Evolutionary conservation across 495 filamentous ascomycete genomes (phyloP).

Genomic region (Hyphodiscus hymeniophilus): DNA sequence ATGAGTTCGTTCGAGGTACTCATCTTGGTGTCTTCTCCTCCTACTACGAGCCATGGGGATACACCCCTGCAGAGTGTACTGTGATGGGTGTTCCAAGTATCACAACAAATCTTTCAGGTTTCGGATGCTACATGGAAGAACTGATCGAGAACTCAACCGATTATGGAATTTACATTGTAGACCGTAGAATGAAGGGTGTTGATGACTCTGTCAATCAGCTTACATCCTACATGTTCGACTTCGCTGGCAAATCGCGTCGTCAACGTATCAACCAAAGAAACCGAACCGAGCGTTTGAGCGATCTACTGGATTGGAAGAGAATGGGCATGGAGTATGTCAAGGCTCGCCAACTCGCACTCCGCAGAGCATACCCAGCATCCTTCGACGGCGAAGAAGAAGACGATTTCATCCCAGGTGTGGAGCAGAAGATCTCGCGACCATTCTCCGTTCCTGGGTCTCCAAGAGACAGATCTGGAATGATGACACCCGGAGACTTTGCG

Average conservation of each 20-base stretch:
- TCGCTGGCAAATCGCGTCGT: constrained; percentile 84
- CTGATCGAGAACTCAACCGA: constrained; percentile 95
- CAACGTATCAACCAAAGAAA: constrained; percentile 98
- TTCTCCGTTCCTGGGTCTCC: constrained; percentile 92
- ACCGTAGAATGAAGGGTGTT: constrained; percentile 89
- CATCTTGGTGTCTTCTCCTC: constrained; percentile 93
- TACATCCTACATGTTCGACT: constrained; percentile 87
- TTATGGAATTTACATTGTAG: constrained; percentile 98
- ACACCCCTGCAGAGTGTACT: constrained; percentile 96
- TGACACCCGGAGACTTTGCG: constrained; percentile 98
- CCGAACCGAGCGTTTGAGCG: constrained; percentile 90
- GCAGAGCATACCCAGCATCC: constrained; percentile 72
- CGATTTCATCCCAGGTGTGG: constrained; percentile 42
- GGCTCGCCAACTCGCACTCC: constrained; percentile 82
- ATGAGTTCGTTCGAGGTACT: constrained; percentile 95
- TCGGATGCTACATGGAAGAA: constrained; percentile 99
- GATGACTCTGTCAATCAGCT: constrained; percentile 97
- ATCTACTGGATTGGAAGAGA: constrained; percentile 95
- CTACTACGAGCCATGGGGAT: constrained; percentile 99
- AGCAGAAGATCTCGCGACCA: constrained; percentile 88
- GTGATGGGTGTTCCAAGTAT: constrained; percentile 99
- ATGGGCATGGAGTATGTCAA: constrained; percentile 99
- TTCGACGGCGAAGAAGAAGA: constrained; percentile 10
- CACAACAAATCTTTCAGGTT: constrained; percentile 95
- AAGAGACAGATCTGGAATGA: constrained; percentile 86